A percentile compares a stretch with the other conserved stretches of the same genome.
phyloP scores from a whole-genome alignment of 257 asterid genomes.

The Eucommia ulmoides region DNA sequence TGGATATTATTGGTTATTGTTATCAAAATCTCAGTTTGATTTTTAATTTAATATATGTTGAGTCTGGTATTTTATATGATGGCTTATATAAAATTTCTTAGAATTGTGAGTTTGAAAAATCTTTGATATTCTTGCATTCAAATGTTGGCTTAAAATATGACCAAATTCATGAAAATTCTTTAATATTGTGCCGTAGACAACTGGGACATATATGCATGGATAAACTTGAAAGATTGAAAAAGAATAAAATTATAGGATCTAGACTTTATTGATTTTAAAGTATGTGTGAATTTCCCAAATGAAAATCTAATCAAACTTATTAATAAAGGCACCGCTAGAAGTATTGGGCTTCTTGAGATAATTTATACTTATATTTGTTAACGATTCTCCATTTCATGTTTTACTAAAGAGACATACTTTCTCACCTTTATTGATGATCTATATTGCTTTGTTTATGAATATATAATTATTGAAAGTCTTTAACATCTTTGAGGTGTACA shows the following conservation, averaged over 20 bases:
- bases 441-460: not conserved
- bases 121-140: not conserved
- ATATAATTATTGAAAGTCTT: no score
- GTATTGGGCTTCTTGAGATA: not conserved
- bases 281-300: not conserved
- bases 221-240: no score
- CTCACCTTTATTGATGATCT: not conserved
- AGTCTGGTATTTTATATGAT: no score
- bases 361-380: not conserved
- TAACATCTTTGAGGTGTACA: no score
- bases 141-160: not conserved
- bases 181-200: not conserved
- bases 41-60: no score
- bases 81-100: not conserved
- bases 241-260: not conserved
- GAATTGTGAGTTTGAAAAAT: not conserved
- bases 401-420: not conserved
- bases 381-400: not conserved
- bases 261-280: not conserved
- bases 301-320: not conserved
- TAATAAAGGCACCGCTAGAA: not conserved
- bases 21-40: no score
- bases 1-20: not conserved
- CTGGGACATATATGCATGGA: not conserved
- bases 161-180: not conserved